Evolutionary conservation across 1,284 basidiomycete species (phyloP).

Genomic region (Tylopilus orsonianus): DNA sequence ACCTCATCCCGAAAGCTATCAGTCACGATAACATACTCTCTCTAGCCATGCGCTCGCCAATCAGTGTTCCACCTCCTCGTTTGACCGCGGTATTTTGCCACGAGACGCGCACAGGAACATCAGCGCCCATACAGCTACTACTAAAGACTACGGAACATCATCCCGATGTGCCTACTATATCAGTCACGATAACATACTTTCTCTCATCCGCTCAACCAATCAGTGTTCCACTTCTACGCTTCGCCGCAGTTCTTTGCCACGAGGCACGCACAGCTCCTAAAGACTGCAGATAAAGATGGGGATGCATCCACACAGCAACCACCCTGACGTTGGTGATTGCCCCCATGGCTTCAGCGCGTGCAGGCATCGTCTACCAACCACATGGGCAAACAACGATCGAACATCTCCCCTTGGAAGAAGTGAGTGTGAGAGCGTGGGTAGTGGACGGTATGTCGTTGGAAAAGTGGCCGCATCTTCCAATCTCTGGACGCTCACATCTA

Average conservation of each 20-base stretch:
- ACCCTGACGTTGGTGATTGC: background rate
- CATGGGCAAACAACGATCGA: constrained; percentile 23
- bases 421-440: constrained; percentile 41
- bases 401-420: constrained; percentile 45
- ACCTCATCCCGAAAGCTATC: background rate
- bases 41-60: background rate
- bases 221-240: constrained; percentile 4
- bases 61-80: constrained; percentile 5
- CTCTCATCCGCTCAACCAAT: background rate
- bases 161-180: no score
- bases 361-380: constrained; percentile 42
- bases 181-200: background rate
- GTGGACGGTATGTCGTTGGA: constrained; percentile 43
- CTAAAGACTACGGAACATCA: background rate
- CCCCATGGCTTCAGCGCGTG: constrained; percentile 17
- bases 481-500: background rate
- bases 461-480: background rate
- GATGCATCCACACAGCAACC: constrained; percentile 4
- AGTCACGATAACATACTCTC: background rate
- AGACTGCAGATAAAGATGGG: constrained; percentile 19
- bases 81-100: constrained; percentile 1
- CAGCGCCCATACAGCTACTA: constrained; percentile 8
- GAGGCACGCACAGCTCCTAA: background rate
- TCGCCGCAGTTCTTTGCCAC: background rate
- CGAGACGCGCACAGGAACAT: constrained; percentile 1